Evolutionary conservation across 2,329 filamentous ascomycete species (phyloP).

Genomic region (Truncatella angustata): DNA sequence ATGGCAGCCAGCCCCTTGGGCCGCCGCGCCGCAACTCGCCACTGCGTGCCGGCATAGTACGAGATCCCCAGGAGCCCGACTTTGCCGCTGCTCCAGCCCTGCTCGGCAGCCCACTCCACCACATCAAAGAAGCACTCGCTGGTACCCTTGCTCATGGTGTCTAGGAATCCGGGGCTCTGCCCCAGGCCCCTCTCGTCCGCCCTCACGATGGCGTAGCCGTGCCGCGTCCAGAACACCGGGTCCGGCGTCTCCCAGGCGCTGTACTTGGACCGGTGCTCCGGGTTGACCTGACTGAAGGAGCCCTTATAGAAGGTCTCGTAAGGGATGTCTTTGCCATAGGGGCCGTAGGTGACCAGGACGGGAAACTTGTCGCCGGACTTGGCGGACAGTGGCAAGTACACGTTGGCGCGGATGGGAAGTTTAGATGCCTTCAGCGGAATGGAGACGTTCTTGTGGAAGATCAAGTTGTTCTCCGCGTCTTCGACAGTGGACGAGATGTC

Average conservation of each 20-base stretch:
- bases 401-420: slow-evolving; percentile 34
- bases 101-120: slow-evolving; percentile 47
- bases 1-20: slow-evolving; percentile 47
- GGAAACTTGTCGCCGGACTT: slow-evolving; percentile 41
- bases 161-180: slow-evolving; percentile 44
- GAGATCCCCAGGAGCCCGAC: slow-evolving; percentile 46
- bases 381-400: slow-evolving; percentile 32
- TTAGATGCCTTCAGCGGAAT: slow-evolving; percentile 28
- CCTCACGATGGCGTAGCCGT: slow-evolving; percentile 55
- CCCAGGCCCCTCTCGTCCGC: slow-evolving; percentile 49
- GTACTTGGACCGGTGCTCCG: slow-evolving; percentile 50
- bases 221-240: slow-evolving; percentile 52
- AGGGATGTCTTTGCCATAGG: slow-evolving; percentile 71
- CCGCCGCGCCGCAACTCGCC: slow-evolving; percentile 45
- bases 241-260: slow-evolving; percentile 61
- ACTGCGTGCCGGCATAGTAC: slow-evolving; percentile 48
- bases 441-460: slow-evolving; percentile 31
- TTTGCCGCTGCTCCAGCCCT: slow-evolving; percentile 47
- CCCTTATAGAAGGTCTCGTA: slow-evolving; percentile 47
- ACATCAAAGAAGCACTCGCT: slow-evolving; percentile 48
- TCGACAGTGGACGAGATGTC: slow-evolving; percentile 16
- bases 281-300: slow-evolving; percentile 49
- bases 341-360: slow-evolving; percentile 68
- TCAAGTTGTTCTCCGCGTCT: slow-evolving; percentile 25
- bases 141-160: slow-evolving; percentile 48